Conservation (phyloP, 78 protist species). For the Pigoraptor vietnamica region DNA sequence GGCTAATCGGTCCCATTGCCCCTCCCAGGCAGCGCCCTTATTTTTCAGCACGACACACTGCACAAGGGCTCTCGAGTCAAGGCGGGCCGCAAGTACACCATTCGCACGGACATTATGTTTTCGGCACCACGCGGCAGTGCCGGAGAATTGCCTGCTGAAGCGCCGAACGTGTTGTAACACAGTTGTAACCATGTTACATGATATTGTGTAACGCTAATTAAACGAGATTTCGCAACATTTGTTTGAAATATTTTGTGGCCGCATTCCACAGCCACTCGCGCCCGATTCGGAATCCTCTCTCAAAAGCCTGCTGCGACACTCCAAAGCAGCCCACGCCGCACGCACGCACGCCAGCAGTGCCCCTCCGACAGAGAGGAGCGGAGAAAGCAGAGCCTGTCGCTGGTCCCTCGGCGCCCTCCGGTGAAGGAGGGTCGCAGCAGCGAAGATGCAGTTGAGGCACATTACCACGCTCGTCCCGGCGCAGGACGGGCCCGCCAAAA, state of each 20-base stretch:
- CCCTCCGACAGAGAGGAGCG: too few relatives aligned
- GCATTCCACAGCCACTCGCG: not conserved
- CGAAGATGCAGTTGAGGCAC: not conserved
- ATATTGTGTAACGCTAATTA: too few relatives aligned
- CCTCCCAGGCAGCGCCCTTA: not conserved
- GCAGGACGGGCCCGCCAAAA: not conserved
- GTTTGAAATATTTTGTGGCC: not conserved
- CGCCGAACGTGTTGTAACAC: too few relatives aligned
- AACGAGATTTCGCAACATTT: not conserved
- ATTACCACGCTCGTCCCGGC: not conserved
- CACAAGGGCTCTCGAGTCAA: not conserved
- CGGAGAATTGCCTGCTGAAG: too few relatives aligned
- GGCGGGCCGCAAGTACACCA: not conserved
- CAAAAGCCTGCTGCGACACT: not conserved
- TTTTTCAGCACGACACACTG: not conserved
- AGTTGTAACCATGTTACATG: too few relatives aligned
- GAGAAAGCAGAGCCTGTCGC: too few relatives aligned
- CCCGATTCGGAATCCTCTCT: not conserved
- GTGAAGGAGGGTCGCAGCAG: too few relatives aligned
- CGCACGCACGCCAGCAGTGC: not conserved
- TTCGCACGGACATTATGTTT: not conserved
- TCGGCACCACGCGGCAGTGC: too few relatives aligned
- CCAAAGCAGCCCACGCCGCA: not conserved
- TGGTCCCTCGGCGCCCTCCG: not conserved
- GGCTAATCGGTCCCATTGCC: too few relatives aligned